These are phyloP conservation scores for Phaeophleospora eucalypticola DNA, from an alignment of 2,329 filamentous ascomycete species.

Conservation along the genomic window DNA sequence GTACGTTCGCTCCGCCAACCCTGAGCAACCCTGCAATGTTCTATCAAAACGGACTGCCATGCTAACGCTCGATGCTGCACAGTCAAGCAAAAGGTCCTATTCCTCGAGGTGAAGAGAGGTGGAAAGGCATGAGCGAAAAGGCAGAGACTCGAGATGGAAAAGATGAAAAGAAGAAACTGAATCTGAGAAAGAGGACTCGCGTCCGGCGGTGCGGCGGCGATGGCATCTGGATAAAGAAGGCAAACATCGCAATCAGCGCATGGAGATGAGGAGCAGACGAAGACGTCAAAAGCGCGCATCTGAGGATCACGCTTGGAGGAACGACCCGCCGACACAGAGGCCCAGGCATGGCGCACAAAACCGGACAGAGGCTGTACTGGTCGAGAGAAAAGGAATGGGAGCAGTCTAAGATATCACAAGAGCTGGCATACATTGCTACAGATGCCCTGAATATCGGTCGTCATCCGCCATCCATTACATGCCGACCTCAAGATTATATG, in stretches of 20 bases:
- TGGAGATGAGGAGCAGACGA: too few species aligned
- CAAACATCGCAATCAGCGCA: too few species aligned
- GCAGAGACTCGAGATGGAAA: not conserved
- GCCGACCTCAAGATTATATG: not conserved
- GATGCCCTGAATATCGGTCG: not conserved
- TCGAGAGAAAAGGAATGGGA: too few species aligned
- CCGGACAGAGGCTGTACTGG: too few species aligned
- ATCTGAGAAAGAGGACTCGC: not conserved
- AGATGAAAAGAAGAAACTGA: not conserved
- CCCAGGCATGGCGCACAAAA: too few species aligned
- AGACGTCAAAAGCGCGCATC: too few species aligned
- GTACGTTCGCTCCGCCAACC: slow-evolving; percentile 45
- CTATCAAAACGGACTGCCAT: too few species aligned
- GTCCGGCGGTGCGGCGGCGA: too few species aligned
- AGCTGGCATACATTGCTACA: not conserved
- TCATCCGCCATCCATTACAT: not conserved
- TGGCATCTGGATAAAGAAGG: too few species aligned
- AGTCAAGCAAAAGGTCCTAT: slow-evolving; percentile 95
- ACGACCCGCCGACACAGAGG: too few species aligned
- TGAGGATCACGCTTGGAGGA: too few species aligned
- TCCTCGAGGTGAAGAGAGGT: slow-evolving; percentile 86
- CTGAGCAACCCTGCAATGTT: not conserved
- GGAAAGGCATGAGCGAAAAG: slow-evolving; percentile 34
- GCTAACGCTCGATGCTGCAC: too few species aligned
- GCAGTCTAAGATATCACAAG: not conserved